Evolutionary conservation across 805 yeast genomes (phyloP), one percentile per base, ranked within the genome.

Genomic region (Blastobotrys chiropterorum): DNA sequence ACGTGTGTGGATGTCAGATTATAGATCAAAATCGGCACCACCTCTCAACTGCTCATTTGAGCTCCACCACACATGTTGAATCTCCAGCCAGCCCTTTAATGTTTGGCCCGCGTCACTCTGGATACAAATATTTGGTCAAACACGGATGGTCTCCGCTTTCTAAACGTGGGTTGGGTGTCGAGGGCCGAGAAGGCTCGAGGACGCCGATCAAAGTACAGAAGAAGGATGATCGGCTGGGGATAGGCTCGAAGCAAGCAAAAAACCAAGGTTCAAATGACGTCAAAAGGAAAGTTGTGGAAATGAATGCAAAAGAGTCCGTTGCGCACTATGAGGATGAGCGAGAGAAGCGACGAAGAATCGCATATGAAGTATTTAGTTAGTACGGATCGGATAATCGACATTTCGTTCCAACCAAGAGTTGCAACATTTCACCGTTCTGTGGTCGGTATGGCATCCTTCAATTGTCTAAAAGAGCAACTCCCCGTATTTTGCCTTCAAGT

Each of bases 91-190:
- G 47, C 30, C 44, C 46, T 7, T 41, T 50, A 17, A 20, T 45
- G 14, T 22, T 51, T 17, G 19, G 34, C 8, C 21, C 22, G 44
- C 38, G 40, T 3, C 43, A 42, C 30, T 3, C 40, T 14, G 54
- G 51, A 17, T 47, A 22, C 30, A 47, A 38, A 21, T 48, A 47
- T 30, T 49, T 53, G 41, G 34, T 15, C 26, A 51, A 49, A 26
- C 45, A 51, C 21, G 57, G 57, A 16, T 54, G 57, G 57, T 48
- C 52, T 5, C 57, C 55, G 13, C 19, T 16, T n/a, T 21, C 47
- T 30, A 21, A 45, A 14, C 49, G 48, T 14, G 57, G 57, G 21
- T 31, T 54, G 3, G 57, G 57, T 3, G 51, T 48, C 5, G 31
- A 34, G 11, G 57, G 57, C 5, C 19, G 55, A 48, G 51, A 52